Conservation (phyloP, 371 early-diverging fungal species). For the Circinella minor region DNA sequence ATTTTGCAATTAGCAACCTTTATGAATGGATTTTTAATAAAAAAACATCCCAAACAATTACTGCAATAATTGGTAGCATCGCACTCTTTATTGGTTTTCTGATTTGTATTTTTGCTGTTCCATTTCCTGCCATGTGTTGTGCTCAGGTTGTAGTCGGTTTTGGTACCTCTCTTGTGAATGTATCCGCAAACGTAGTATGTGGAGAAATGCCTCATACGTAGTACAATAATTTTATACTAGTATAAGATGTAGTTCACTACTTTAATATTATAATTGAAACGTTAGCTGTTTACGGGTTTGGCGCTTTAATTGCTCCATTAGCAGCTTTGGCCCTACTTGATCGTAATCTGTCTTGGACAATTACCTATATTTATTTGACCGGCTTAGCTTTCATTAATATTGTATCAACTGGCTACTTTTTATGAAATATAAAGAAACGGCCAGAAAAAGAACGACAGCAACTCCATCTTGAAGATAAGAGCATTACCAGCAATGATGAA, state of each 20-base stretch:
- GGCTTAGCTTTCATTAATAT: conserved; percentile 12
- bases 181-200: conserved; percentile 25
- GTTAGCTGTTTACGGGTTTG: conserved; percentile 33
- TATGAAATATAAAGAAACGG: conserved; percentile 9
- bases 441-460: conserved; percentile 2
- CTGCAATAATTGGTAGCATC: conserved; percentile 20
- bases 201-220: conserved; percentile 22
- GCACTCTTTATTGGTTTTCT: conserved; percentile 15
- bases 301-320: conserved; percentile 29
- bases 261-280: no score
- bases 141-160: conserved; percentile 25
- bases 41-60: conserved; percentile 17
- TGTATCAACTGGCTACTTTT: not conserved
- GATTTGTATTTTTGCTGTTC: conserved; percentile 20
- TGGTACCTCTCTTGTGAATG: conserved; percentile 17
- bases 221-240: conserved; percentile 24
- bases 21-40: conserved; percentile 27
- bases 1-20: conserved; percentile 18
- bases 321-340: conserved; percentile 23
- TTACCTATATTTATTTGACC: conserved; percentile 23
- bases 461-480: not conserved
- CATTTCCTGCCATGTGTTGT: conserved; percentile 28
- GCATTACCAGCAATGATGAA: not conserved
- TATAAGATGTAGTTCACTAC: no score
- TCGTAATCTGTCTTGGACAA: conserved; percentile 13